Conservation (phyloP, 2,329 filamentous ascomycete species). For the Xylaria sp. region DNA sequence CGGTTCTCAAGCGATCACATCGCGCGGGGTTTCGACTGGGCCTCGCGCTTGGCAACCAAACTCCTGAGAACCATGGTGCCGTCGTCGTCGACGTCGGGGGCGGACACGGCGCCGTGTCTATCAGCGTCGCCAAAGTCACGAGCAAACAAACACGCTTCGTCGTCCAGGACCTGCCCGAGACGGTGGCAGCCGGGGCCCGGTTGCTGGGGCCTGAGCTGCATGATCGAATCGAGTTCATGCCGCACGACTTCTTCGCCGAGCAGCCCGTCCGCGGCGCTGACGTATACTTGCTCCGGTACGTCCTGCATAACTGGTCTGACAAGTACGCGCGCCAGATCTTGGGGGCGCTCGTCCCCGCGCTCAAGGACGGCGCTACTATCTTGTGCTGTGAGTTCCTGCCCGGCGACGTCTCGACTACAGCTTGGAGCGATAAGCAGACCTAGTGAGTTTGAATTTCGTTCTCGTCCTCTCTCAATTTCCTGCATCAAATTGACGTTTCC, state of each 20-base stretch:
- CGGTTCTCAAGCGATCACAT: too few species aligned
- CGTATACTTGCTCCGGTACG: conserved; percentile 24
- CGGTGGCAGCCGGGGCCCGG: conserved; percentile 17
- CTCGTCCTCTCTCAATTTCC: too few species aligned
- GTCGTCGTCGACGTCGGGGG: conserved; percentile 24
- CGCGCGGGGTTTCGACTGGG: conserved; percentile 20
- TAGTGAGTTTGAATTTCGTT: too few species aligned
- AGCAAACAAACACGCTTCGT: conserved; percentile 12
- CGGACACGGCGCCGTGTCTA: conserved; percentile 20
- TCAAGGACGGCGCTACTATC: too few species aligned
- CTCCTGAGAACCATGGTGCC: conserved; percentile 17
- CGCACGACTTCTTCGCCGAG: conserved; percentile 22
- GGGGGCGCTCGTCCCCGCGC: conserved; percentile 25
- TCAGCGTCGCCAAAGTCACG: conserved; percentile 20
- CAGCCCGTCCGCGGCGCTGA: conserved; percentile 15
- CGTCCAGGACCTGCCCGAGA: conserved; percentile 23
- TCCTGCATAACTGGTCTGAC: conserved; percentile 33
- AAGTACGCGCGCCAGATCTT: conserved; percentile 30
- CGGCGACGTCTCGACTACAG: too few species aligned
- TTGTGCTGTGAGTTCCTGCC: too few species aligned
- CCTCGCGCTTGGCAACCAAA: too few species aligned
- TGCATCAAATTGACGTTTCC: too few species aligned
- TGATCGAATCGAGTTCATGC: conserved; percentile 22
- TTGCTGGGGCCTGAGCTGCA: conserved; percentile 13
- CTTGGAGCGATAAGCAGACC: too few species aligned